Conservation (phyloP, 495 filamentous ascomycete genomes). For the Rhypophila decipiens region DNA sequence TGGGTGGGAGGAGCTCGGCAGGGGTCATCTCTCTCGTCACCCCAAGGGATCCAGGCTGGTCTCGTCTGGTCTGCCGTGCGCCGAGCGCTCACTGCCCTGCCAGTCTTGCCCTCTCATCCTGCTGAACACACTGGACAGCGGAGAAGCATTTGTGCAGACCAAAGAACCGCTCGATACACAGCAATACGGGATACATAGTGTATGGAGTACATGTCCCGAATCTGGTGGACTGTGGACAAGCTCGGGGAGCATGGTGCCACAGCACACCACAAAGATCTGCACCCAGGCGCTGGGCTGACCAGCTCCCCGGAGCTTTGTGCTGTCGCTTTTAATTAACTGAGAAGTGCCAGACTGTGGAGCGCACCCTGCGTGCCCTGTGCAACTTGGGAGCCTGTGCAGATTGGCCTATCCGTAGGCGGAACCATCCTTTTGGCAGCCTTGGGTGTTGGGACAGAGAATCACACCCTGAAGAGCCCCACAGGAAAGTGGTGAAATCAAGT, state of each 20-base stretch:
- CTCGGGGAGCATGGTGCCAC: too few relatives aligned
- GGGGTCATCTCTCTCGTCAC: not conserved
- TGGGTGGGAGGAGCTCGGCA: not conserved
- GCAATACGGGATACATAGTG: too few relatives aligned
- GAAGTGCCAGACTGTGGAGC: not conserved
- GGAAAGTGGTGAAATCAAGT: not conserved
- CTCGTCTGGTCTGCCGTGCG: not conserved
- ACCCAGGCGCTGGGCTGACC: constrained; percentile 10
- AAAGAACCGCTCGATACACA: too few relatives aligned
- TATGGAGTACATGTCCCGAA: too few relatives aligned
- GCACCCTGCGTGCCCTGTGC: not conserved
- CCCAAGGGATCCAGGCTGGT: constrained; percentile 2
- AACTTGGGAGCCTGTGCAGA: not conserved
- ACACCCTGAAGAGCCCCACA: constrained; percentile 19
- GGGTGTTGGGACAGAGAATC: constrained; percentile 11
- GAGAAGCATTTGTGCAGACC: too few relatives aligned
- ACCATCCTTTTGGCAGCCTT: not conserved
- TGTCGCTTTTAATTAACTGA: constrained; percentile 6
- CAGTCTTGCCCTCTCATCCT: too few relatives aligned
- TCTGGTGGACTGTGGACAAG: too few relatives aligned
- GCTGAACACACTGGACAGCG: not conserved
- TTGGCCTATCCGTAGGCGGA: too few relatives aligned
- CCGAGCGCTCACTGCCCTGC: not conserved
- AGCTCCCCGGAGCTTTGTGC: constrained; percentile 20
- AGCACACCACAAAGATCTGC: not conserved